phyloP scores from a whole-genome alignment of 768 basidiomycete genomes.

The Trametes sanguinea region DNA sequence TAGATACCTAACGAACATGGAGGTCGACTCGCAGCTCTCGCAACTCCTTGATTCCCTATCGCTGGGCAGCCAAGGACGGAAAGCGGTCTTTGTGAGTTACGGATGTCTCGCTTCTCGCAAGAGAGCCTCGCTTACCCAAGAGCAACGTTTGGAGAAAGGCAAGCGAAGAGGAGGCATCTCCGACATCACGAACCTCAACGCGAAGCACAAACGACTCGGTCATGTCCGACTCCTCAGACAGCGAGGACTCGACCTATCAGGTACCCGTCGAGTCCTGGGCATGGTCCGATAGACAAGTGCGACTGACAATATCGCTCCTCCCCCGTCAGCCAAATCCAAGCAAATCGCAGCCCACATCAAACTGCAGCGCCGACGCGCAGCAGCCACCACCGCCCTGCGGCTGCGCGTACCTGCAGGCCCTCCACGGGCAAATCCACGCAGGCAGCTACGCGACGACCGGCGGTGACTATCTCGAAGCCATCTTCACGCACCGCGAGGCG shows the following conservation, averaged over 20 bases:
- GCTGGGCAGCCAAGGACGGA: constrained; percentile 23
- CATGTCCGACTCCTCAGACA: constrained; percentile 32
- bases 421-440: constrained; percentile 31
- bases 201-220: constrained; percentile 21
- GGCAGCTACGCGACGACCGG: constrained; percentile 52
- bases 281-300: background rate
- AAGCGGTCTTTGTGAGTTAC: constrained; percentile 26
- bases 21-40: constrained; percentile 29
- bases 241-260: constrained; percentile 31
- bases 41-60: constrained; percentile 28
- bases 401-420: constrained; percentile 36
- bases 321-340: constrained; percentile 14
- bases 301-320: background rate
- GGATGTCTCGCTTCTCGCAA: background rate
- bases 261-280: constrained; percentile 15
- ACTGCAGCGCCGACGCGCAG: constrained; percentile 20
- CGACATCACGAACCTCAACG: constrained; percentile 12
- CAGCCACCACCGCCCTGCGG: constrained; percentile 25
- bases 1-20: constrained; percentile 16
- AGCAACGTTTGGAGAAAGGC: constrained; percentile 27
- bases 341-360: constrained; percentile 21
- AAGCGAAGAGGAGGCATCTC: constrained; percentile 24
- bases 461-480: constrained; percentile 76
- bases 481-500: constrained; percentile 77
- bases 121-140: constrained; percentile 3